Evolutionary conservation across 2,329 filamentous ascomycete genomes (phyloP).

Genomic region (Botryosphaeria agaves): DNA sequence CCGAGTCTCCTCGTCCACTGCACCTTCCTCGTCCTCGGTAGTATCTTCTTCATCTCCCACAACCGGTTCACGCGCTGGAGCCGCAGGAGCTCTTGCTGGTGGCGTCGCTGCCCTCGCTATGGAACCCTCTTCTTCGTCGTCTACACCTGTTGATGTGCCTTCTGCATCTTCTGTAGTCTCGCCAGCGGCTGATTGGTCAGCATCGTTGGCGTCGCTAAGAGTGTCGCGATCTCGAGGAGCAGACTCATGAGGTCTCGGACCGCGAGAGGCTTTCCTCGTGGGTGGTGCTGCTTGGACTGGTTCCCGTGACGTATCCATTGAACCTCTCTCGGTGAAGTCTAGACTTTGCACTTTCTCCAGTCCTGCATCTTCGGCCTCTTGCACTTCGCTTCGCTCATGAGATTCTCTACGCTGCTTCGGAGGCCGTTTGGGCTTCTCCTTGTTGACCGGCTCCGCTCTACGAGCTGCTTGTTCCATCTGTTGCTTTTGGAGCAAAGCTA

Average conservation of each 20-base stretch:
- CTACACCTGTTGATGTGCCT: slow-evolving; percentile 48
- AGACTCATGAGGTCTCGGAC: slow-evolving; percentile 20
- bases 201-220: slow-evolving; percentile 45
- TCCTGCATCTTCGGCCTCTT: slow-evolving; percentile 18
- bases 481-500: slow-evolving; percentile 84
- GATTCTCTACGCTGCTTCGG: slow-evolving; percentile 45
- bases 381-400: slow-evolving; percentile 14
- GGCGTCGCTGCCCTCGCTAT: slow-evolving; percentile 17
- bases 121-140: slow-evolving; percentile 51
- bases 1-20: slow-evolving; percentile 72
- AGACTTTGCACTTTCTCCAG: slow-evolving; percentile 18
- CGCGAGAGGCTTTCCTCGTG: slow-evolving; percentile 16
- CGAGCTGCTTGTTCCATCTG: slow-evolving; percentile 77
- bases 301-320: slow-evolving; percentile 17
- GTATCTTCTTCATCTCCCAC: slow-evolving; percentile 29
- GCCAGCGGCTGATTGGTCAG: slow-evolving; percentile 45
- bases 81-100: slow-evolving; percentile 21
- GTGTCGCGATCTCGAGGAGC: slow-evolving; percentile 30
- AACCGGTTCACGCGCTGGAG: slow-evolving; percentile 24
- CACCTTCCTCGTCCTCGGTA: slow-evolving; percentile 50
- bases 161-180: slow-evolving; percentile 45
- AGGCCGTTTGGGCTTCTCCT: slow-evolving; percentile 73
- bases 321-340: slow-evolving; percentile 17
- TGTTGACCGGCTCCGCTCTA: slow-evolving; percentile 58
- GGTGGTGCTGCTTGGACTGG: slow-evolving; percentile 19